Base-by-base conservation (phyloP, 495 filamentous ascomycete genomes). In the Cercophora scortea region DNA sequence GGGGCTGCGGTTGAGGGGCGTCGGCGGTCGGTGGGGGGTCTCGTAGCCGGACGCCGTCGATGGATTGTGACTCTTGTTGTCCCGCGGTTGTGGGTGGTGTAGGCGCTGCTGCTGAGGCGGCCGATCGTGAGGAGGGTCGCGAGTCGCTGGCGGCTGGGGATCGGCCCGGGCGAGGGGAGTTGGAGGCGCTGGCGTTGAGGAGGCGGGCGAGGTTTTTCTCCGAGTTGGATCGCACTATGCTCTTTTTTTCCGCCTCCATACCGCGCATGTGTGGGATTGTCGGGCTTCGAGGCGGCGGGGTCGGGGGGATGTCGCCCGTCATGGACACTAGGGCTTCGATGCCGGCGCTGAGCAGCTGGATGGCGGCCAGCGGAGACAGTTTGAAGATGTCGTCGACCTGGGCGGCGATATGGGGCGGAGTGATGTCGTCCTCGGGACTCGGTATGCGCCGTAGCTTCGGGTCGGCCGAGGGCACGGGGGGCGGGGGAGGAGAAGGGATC, bases 231-330 rank as follows among this genome's bases (percentile, higher is more conserved):
- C 70, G 76, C 54, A 69, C 69, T 45, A 79, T 78, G 46, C 72
- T 79, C 49, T 80, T 79, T 58, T 80, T 80, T 55, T 83, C 78
- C 3, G 71, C 74, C 57, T 79, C 78, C 69, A 75, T 71, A 55
- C 72, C 73, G 54, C 69, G 73, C 72, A 81, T 76, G 53, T 80
- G 79, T 25, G 87, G 84, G 18, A 84, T 79, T 10, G 68, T 75
- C 6, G 81, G 78, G 32, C 72, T 78, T 19, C 71, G 75, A 11
- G 81, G 71, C 13, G 86, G 86, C 19, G 85, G 86, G 4, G 87
- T 91, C 32, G 86, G 82, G 11, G 87, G 84, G 32, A 88, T 69
- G 61, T 92, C 84, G 45, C 86, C 87, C 39, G 84, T 87, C 42
- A 83, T 65, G 38, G 74, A 74, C 13, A 87, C 85, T 45, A 98